A percentile compares a stretch with the other conserved stretches of the same genome.
phyloP scores from a whole-genome alignment of 495 filamentous ascomycete species.

The Corynascus novoguineensis region DNA sequence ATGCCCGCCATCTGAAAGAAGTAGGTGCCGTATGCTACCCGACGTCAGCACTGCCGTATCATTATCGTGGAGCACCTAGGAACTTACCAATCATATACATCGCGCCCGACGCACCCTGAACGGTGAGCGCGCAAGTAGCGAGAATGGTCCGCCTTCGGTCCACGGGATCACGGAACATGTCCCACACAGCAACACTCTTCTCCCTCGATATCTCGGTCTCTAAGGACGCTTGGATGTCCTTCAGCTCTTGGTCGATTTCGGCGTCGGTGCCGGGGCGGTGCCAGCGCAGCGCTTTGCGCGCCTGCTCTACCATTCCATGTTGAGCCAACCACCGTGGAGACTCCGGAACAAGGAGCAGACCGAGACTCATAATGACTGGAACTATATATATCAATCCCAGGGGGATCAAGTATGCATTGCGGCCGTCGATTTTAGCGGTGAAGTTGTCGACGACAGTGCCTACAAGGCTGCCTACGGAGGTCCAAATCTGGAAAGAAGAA shows the following conservation, averaged over 20 bases:
- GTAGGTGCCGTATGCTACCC: conserved; percentile 54
- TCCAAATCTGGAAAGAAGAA: conserved; percentile 19
- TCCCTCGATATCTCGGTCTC: conserved; percentile 44
- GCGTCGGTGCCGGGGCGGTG: conserved; percentile 39
- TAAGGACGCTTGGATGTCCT: conserved; percentile 48
- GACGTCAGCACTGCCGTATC: neutral
- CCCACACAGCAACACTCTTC: conserved; percentile 37
- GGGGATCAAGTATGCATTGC: conserved; percentile 51
- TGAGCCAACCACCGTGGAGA: conserved; percentile 58
- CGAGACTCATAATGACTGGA: conserved; percentile 46
- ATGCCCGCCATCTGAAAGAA: conserved; percentile 61
- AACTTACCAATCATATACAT: conserved; percentile 56
- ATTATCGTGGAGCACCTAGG: conserved; percentile 17
- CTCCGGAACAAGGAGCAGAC: conserved; percentile 57
- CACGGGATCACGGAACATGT: conserved; percentile 51
- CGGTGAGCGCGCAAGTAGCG: conserved; percentile 47
- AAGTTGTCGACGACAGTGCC: conserved; percentile 59
- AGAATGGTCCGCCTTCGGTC: conserved; percentile 48
- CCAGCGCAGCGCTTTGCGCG: conserved; percentile 41
- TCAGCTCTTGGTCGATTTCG: conserved; percentile 42
- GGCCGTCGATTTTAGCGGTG: conserved; percentile 37
- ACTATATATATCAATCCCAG: conserved; percentile 55
- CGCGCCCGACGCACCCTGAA: conserved; percentile 54
- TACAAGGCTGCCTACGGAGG: conserved; percentile 39
- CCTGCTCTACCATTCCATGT: conserved; percentile 43